Percentiles rank a stretch among this genome's conserved stretches.
Conservation (phyloP, 2,329 filamentous ascomycete species). For the Rutstroemia sp. region DNA sequence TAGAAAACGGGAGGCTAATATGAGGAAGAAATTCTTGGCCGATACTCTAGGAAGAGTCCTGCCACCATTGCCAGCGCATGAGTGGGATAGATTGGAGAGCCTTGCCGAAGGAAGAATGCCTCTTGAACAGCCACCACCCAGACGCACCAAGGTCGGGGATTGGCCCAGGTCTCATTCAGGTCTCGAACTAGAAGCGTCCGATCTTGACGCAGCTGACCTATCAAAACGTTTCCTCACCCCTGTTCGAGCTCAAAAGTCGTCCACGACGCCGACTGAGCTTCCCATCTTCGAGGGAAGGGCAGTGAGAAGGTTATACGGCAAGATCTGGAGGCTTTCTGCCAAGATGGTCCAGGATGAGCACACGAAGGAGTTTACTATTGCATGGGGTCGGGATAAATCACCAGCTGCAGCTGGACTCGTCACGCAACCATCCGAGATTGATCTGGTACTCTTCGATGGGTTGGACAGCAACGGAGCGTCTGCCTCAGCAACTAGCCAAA, state of each 20-base stretch:
- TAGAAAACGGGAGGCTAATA: conserved; percentile 34
- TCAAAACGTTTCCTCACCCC: not conserved
- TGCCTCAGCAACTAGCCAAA: not conserved
- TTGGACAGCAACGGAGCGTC: not conserved
- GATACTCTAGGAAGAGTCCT: conserved; percentile 38
- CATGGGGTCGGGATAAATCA: conserved; percentile 38
- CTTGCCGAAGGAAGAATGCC: conserved; percentile 33
- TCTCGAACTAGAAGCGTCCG: not conserved
- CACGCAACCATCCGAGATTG: conserved; percentile 20
- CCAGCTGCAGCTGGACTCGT: conserved; percentile 28
- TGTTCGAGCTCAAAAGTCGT: too few species aligned
- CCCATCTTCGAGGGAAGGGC: conserved; percentile 23
- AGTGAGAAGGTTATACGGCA: conserved; percentile 41
- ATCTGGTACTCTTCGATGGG: conserved; percentile 42
- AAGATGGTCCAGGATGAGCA: conserved; percentile 31
- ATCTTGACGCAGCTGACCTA: too few species aligned
- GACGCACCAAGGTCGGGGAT: conserved; percentile 16
- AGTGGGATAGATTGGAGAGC: conserved; percentile 49
- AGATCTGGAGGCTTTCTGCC: conserved; percentile 38
- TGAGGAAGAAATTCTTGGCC: conserved; percentile 42
- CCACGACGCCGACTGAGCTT: not conserved
- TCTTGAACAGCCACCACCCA: conserved; percentile 10
- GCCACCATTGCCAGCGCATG: conserved; percentile 45
- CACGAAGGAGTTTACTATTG: conserved; percentile 30
- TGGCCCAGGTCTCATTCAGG: not conserved